Base-by-base conservation (phyloP, 1,139 yeast species). In the Sugiyamaella paludigena region DNA sequence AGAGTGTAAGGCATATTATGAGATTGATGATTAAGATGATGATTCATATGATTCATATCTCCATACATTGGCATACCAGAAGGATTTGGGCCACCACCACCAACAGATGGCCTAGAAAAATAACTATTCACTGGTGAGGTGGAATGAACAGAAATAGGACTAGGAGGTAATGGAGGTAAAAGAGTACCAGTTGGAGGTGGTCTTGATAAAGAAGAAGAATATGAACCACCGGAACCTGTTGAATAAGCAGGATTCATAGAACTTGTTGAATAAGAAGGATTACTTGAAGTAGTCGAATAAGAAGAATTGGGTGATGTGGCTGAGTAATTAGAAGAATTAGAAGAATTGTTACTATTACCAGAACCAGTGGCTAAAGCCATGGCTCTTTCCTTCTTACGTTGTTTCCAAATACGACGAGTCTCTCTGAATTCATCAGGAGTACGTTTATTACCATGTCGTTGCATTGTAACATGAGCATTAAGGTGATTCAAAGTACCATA, bases 401-500 rank as follows among this genome's bases (percentile, higher is more conserved):
- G 56, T 52, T 67, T 66, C 64, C 64, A 62, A 36, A 57, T 57
- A 36, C 62, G 57, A 9, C 79, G 72, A 50, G 77, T 65, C 48
- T 74, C 76, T 54, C 72, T 74, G 64, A 84, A 85, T 62, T 85
- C 92, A 30, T 82, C 81, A 37, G 87, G 87, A 31, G 77, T 72
- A 52, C 87, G 77, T 56, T 86, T 77, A 46, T 75, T 76, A 7
- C 94, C 94, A 62, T 85, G 94, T 43, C 77, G 78, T 57, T 85
- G 87, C 62, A 85, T 77, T 4, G 79, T 76, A 16, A 85, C 83
- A 63, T 85, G 94, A 11, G 91, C 85, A 64, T 85, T 85, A 44
- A 85, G 70, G 65, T 85, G 94, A 65, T 85, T 85, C 44, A 85
- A 70, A 19, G 88, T 82, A 1, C 94, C 94, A 63, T 85, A 85